Percentiles rank a stretch among this genome's conserved stretches.
Evolutionary conservation across 495 filamentous ascomycete genomes (phyloP).

Genomic region (Penicillium manginii): DNA sequence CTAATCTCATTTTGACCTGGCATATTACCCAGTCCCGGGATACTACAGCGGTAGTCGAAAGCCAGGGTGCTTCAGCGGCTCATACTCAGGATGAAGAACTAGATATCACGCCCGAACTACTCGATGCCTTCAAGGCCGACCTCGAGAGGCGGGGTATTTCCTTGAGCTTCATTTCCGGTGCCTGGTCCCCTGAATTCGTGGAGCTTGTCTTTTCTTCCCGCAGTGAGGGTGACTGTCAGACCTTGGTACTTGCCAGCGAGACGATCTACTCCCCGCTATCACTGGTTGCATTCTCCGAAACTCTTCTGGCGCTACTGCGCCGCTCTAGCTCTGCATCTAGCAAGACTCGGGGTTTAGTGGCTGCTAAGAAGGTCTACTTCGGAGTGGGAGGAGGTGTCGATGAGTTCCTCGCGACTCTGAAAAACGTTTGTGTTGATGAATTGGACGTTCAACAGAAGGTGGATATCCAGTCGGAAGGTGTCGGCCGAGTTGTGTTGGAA

Average conservation of each 20-base stretch:
- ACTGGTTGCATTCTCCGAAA: constrained; percentile 71
- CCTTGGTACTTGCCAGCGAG: constrained; percentile 80
- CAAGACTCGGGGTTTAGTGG: constrained; percentile 71
- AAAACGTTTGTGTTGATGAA: constrained; percentile 56
- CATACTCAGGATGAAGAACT: constrained; percentile 59
- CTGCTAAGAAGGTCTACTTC: constrained; percentile 93
- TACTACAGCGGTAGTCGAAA: constrained; percentile 13
- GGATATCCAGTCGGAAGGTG: constrained; percentile 56
- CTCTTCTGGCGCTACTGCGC: constrained; percentile 66
- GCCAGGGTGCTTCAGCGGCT: constrained; percentile 9
- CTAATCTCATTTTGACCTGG: constrained; percentile 87
- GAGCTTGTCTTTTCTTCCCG: constrained; percentile 49
- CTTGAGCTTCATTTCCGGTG: constrained; percentile 78
- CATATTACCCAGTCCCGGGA: constrained; percentile 39
- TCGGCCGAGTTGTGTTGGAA: constrained; percentile 52
- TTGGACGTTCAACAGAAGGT: constrained; percentile 64
- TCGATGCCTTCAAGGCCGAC: constrained; percentile 62
- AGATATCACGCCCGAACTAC: constrained; percentile 68
- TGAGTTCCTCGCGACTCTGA: constrained; percentile 74
- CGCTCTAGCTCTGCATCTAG: constrained; percentile 46
- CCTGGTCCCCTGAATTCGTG: constrained; percentile 75
- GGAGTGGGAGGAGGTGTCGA: constrained; percentile 93
- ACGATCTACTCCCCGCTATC: constrained; percentile 91
- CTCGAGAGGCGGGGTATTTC: constrained; percentile 59
- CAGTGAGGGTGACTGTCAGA: constrained; percentile 19